Percentiles rank a stretch among this genome's conserved stretches.
Evolutionary conservation across 177 flowering plant genomes (phyloP).

Genomic region (Vitis hybrid): DNA sequence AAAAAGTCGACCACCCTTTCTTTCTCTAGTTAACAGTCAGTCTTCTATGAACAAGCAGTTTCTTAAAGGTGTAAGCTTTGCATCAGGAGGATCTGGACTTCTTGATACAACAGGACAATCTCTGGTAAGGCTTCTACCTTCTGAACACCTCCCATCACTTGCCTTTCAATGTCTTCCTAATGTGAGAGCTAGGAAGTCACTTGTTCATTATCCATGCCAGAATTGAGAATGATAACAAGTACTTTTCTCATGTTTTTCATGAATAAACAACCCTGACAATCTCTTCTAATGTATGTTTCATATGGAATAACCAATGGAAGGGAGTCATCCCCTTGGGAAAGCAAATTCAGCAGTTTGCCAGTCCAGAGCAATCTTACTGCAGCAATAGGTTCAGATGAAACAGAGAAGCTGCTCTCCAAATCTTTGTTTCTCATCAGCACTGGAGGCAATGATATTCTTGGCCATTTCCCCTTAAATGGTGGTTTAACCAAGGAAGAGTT

Average conservation of each 20-base stretch:
- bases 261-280: background rate
- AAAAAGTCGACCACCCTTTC: slow-evolving; percentile 51
- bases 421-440: slow-evolving; percentile 46
- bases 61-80: slow-evolving; percentile 48
- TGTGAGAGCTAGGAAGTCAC: background rate
- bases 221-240: background rate
- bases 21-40: slow-evolving; percentile 22
- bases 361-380: slow-evolving; percentile 22
- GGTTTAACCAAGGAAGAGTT: slow-evolving; percentile 21
- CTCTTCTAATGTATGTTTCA: background rate
- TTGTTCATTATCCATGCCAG: background rate
- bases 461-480: slow-evolving; percentile 17
- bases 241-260: background rate
- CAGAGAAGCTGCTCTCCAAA: slow-evolving; percentile 27
- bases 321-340: slow-evolving; percentile 30
- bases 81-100: slow-evolving; percentile 59
- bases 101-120: slow-evolving; percentile 22
- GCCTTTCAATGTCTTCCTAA: background rate
- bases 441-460: slow-evolving; percentile 58
- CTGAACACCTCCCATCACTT: too few species aligned
- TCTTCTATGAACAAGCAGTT: slow-evolving; percentile 1
- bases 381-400: slow-evolving; percentile 20
- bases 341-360: slow-evolving; percentile 42
- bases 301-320: slow-evolving; percentile 14
- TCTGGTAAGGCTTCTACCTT: background rate